A percentile compares a stretch with the other conserved stretches of the same genome.
phyloP scores from a whole-genome alignment of 768 basidiomycete genomes.

The Termitomyces sp. region DNA sequence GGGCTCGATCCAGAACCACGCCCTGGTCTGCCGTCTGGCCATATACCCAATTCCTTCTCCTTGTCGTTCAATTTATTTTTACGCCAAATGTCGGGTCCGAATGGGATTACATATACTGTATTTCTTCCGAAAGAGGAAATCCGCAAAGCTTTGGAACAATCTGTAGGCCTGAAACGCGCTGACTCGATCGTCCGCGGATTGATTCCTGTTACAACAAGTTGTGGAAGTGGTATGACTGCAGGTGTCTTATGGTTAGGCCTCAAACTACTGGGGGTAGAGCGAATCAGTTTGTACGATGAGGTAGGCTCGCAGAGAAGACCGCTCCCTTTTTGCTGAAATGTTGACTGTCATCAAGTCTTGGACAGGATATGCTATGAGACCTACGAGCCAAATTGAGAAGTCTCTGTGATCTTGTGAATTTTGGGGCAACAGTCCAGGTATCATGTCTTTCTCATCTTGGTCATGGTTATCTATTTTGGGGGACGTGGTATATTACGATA shows the following conservation, averaged over 20 bases:
- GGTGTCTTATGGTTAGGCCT: conserved; percentile 92
- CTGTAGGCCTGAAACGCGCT: conserved; percentile 53
- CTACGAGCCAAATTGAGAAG: conserved; percentile 60
- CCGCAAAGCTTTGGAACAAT: conserved; percentile 49
- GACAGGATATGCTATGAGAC: conserved; percentile 85
- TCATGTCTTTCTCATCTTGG: background rate
- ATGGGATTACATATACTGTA: conserved; percentile 49
- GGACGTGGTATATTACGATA: background rate
- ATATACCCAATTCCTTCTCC: conserved; percentile 84
- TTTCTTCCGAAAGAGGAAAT: conserved; percentile 56
- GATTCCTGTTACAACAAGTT: conserved; percentile 63
- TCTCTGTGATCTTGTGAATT: background rate
- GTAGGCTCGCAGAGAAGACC: conserved; percentile 33
- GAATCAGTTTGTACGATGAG: conserved; percentile 87
- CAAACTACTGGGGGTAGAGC: conserved; percentile 56
- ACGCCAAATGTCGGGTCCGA: conserved; percentile 30
- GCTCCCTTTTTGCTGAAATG: background rate
- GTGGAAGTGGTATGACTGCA: conserved; percentile 99
- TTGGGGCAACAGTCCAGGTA: too few relatives aligned
- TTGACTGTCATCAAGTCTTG: conserved; percentile 57
- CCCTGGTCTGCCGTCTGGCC: conserved; percentile 81
- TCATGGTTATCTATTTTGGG: background rate
- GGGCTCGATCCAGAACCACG: conserved; percentile 88
- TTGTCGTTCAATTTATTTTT: conserved; percentile 81
- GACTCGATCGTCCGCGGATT: conserved; percentile 56